Conservation (phyloP, 345 rosid species). For the Eucalyptus erythrocorys region DNA sequence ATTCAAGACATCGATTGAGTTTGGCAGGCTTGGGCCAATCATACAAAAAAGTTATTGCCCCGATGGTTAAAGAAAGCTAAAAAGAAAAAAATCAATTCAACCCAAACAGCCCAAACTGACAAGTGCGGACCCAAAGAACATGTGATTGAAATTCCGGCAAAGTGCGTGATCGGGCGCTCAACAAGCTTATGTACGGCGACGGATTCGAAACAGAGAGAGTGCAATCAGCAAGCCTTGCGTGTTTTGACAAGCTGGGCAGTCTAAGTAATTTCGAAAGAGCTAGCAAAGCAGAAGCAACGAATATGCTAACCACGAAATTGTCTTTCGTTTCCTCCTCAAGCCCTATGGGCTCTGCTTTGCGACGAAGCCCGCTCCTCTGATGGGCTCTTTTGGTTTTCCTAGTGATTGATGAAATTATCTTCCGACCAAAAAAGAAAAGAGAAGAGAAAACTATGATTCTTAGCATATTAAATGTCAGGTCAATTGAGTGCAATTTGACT, state of each 20-base stretch:
- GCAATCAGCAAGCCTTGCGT: not conserved
- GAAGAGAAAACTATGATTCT: not conserved
- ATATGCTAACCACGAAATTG: not conserved
- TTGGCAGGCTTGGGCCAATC: not conserved
- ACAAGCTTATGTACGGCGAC: not conserved
- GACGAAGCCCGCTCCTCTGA: not conserved
- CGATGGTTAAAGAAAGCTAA: not conserved
- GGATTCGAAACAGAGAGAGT: rapidly evolving
- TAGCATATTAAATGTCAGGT: not conserved
- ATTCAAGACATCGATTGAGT: not conserved
- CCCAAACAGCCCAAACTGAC: not conserved
- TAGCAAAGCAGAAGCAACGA: not conserved
- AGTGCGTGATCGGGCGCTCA: not conserved
- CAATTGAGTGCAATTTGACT: not conserved
- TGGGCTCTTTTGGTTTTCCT: not conserved
- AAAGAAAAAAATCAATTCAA: not conserved
- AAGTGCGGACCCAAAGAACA: too few relatives aligned
- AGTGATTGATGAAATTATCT: not conserved
- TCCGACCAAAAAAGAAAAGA: not conserved
- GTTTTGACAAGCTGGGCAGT: not conserved
- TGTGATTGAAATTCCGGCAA: too few relatives aligned
- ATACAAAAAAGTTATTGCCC: not conserved
- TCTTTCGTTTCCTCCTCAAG: not conserved
- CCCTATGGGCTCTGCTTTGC: not conserved
- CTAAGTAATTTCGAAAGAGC: not conserved